These are phyloP conservation scores for Grosmannia clavigera DNA, from an alignment of 2,329 filamentous ascomycete genomes.

Conservation along the genomic window DNA sequence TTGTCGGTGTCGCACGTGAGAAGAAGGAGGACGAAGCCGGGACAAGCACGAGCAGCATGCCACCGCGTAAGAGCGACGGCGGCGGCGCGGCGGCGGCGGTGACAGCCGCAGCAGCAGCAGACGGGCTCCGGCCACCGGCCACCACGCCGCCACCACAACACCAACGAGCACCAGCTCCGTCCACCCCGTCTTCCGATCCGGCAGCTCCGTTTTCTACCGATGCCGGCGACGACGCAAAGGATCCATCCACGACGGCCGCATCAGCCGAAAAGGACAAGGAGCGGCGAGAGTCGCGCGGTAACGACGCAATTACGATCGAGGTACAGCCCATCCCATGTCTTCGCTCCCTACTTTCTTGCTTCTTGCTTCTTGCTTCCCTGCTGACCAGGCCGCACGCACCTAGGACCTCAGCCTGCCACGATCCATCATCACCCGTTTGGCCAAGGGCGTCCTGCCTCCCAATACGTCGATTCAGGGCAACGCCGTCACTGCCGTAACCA, in stretches of 20 bases:
- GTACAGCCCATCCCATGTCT: conserved; percentile 20
- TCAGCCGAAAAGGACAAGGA: conserved; percentile 12
- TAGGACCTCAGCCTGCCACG: conserved; percentile 68
- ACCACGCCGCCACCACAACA: background rate
- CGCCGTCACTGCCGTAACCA: conserved; percentile 65
- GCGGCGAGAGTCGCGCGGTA: conserved; percentile 13
- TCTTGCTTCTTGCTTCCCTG: background rate
- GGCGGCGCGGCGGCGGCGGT: background rate
- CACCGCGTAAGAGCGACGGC: conserved; percentile 41
- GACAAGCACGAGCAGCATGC: conserved; percentile 25
- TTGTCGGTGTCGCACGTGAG: too few species aligned
- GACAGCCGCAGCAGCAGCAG: background rate
- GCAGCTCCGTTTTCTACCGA: background rate
- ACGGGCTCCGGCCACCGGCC: background rate
- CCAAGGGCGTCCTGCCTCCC: conserved; percentile 66
- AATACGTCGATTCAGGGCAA: conserved; percentile 79
- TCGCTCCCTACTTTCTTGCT: background rate
- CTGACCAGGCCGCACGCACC: background rate
- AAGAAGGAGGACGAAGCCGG: background rate
- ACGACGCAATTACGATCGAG: conserved; percentile 39
- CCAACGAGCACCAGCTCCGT: background rate
- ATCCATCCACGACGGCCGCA: background rate
- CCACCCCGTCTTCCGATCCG: background rate
- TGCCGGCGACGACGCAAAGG: background rate
- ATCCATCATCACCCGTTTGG: conserved; percentile 67